Conservation (phyloP, 116 monocot species). For the Phalaenopsis hybrid region DNA sequence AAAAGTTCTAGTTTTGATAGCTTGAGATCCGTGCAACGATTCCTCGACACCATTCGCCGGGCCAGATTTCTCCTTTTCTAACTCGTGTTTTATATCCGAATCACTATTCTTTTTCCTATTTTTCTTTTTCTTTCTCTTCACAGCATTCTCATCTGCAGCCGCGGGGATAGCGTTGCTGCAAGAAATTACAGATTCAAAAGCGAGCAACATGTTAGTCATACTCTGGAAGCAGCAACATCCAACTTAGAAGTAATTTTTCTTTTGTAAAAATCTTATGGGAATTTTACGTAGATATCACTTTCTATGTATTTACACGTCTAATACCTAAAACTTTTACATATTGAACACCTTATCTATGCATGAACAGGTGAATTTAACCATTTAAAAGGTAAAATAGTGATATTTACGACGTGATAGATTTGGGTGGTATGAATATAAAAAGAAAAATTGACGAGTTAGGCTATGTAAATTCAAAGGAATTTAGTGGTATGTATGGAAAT, state of each 20-base stretch:
- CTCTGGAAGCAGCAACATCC: not conserved
- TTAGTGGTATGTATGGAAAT: too few relatives aligned
- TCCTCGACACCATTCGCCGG: slow-evolving; percentile 4
- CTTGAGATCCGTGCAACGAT: slow-evolving; percentile 7
- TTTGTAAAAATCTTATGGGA: not conserved
- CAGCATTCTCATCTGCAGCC: slow-evolving; percentile 9
- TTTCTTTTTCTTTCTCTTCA: slow-evolving; percentile 60
- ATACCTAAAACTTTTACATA: too few relatives aligned
- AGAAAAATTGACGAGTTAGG: too few relatives aligned
- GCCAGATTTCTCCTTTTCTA: slow-evolving; percentile 9
- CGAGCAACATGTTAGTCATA: not conserved
- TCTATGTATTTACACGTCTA: too few relatives aligned
- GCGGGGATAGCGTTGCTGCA: slow-evolving; percentile 10
- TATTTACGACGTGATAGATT: too few relatives aligned
- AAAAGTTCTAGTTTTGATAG: slow-evolving; percentile 37
- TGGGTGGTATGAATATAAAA: too few relatives aligned
- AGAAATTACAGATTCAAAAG: slow-evolving; percentile 2
- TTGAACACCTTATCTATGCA: too few relatives aligned
- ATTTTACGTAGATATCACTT: too few relatives aligned
- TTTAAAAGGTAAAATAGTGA: too few relatives aligned
- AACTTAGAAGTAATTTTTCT: not conserved
- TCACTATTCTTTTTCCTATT: slow-evolving; percentile 27
- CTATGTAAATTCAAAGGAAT: too few relatives aligned
- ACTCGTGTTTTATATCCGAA: slow-evolving; percentile 14
- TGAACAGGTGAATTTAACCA: too few relatives aligned